Percentiles rank a stretch among this genome's conserved stretches.
phyloP scores from a whole-genome alignment of 768 basidiomycete species.

The Collybiopsis confluens region DNA sequence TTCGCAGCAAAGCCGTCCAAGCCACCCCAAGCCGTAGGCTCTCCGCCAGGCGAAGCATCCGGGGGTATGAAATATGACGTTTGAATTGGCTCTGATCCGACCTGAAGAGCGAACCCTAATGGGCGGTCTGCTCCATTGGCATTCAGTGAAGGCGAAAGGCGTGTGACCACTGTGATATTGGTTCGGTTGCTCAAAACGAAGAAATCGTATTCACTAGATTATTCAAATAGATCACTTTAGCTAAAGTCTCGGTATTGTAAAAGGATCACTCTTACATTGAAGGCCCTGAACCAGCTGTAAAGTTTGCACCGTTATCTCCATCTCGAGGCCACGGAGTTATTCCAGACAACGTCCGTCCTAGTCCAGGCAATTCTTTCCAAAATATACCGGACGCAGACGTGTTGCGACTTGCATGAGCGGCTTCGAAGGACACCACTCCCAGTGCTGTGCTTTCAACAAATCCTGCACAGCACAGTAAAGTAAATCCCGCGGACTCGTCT shows the following conservation, averaged over 20 bases:
- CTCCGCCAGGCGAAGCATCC: slow-evolving; percentile 35
- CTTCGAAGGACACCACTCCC: slow-evolving; percentile 64
- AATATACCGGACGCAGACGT: slow-evolving; percentile 43
- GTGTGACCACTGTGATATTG: slow-evolving; percentile 44
- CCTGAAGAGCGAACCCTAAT: slow-evolving; percentile 44
- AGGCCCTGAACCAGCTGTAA: slow-evolving; percentile 60
- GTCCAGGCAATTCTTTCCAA: slow-evolving; percentile 58
- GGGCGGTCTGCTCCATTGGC: slow-evolving; percentile 45
- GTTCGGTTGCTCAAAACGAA: slow-evolving; percentile 49
- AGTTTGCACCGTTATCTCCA: slow-evolving; percentile 46
- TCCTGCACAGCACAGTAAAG: slow-evolving; percentile 28
- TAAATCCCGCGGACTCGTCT: no score
- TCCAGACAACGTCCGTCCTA: slow-evolving; percentile 57
- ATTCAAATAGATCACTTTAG: neutral
- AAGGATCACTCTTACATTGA: slow-evolving; percentile 36
- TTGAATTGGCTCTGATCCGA: slow-evolving; percentile 41
- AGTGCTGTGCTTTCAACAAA: slow-evolving; percentile 53
- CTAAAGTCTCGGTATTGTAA: neutral
- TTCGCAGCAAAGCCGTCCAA: slow-evolving; percentile 52
- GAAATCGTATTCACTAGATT: slow-evolving; percentile 68
- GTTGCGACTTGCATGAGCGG: slow-evolving; percentile 51
- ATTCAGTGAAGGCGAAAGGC: slow-evolving; percentile 52
- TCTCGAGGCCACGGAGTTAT: slow-evolving; percentile 55
- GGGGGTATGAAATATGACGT: slow-evolving; percentile 43
- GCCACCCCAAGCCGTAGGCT: slow-evolving; percentile 45